Base-by-base conservation (phyloP, 2,329 filamentous ascomycete genomes). In the Aspergillus neotritici region DNA sequence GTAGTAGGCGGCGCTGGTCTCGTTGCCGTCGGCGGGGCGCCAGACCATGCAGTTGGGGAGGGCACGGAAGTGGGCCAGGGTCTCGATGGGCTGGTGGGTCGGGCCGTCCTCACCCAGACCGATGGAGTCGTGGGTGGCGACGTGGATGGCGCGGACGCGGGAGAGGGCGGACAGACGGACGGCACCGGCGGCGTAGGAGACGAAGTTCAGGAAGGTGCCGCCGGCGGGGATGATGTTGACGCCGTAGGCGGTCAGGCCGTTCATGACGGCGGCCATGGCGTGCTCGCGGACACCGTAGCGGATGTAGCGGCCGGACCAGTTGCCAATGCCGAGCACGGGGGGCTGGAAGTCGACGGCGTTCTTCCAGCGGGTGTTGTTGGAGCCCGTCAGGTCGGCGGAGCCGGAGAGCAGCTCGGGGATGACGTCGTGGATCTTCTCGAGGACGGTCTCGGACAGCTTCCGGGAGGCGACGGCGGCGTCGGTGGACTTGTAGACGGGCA, bases 31-130 rank as follows among this genome's bases (percentile, higher is more conserved):
- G 61, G 93, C 91, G 57, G 93, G 93, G 66, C 93, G 90, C 93
- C 93, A 97, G 62, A 97, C 91, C 87, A 97, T 95, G 79, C 86
- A 87, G 84, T 98, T 98, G 66, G 93, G 93, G 59, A 97, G 82
- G 54, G 93, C 93, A 69, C 93, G 91, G 88, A 97, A 97, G 76
- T 97, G 93, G 48, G 90, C 86, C 52, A 97, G 83, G 34, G 89
- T 95, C 83, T 98, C 93, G 60, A 98, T 95, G 69, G 93, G 93
- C 80, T 98, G 93, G 76, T 98, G 93, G 45, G 93, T 98, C 58
- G 93, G 91, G 52, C 93, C 93, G 65, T 98, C 93, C 77, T 98
- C 93, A 73, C 93, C 93, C 57, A 97, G 87, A 78, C 93, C 93
- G 62, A 98, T 98, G 55, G 91, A 96, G 80, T 97, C 91, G 80